These are phyloP conservation scores for Suhomyces yuchorum DNA, from an alignment of 1,139 yeast genomes.

Conservation along the genomic window DNA sequence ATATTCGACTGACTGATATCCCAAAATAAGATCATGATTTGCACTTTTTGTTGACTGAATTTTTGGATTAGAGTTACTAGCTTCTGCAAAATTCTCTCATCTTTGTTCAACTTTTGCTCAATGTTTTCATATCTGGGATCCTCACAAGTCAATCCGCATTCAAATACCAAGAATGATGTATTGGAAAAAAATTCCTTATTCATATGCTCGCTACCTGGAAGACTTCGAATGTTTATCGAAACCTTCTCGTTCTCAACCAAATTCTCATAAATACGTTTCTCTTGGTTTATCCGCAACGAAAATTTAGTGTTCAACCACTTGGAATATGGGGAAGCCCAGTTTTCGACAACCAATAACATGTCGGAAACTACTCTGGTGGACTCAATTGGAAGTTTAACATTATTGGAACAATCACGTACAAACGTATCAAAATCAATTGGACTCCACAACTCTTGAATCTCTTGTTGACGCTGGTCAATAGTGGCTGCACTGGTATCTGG, in stretches of 20 bases:
- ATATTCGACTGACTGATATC: constrained; percentile 30
- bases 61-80: constrained; percentile 38
- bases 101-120: constrained; percentile 35
- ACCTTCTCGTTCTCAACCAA: constrained; percentile 27
- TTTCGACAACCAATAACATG: constrained; percentile 45
- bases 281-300: constrained; percentile 30
- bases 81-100: constrained; percentile 40
- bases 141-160: constrained; percentile 42
- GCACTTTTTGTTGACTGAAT: constrained; percentile 38
- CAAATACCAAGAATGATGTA: constrained; percentile 46
- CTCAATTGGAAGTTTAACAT: constrained; percentile 26
- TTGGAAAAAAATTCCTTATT: constrained; percentile 40
- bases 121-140: constrained; percentile 21
- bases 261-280: constrained; percentile 32
- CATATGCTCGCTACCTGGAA: constrained; percentile 41
- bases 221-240: constrained; percentile 32
- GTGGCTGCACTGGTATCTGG: constrained; percentile 5
- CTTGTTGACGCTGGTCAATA: constrained; percentile 32
- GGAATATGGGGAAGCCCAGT: constrained; percentile 45
- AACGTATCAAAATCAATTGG: constrained; percentile 38
- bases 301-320: constrained; percentile 51
- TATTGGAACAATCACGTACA: constrained; percentile 24
- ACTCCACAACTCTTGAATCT: constrained; percentile 42
- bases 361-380: constrained; percentile 26
- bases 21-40: constrained; percentile 44